Evolutionary conservation across 225 moss, liverwort and hornwort genomes (phyloP).

Genomic region (Antitrichia curtipendula): DNA sequence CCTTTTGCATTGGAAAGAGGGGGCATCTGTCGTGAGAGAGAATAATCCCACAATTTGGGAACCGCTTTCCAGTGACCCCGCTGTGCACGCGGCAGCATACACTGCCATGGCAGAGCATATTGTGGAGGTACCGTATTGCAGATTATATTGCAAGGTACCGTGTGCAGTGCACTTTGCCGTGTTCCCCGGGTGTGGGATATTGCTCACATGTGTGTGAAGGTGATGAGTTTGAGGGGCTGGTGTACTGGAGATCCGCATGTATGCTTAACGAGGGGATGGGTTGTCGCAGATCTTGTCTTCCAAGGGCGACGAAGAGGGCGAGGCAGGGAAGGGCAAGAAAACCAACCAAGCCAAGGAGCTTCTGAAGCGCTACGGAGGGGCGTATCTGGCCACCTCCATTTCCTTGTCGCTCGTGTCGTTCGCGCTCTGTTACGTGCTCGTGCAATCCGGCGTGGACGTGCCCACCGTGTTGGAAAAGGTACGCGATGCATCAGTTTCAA

Average conservation of each 20-base stretch:
- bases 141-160: neutral
- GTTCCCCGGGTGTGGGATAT: neutral
- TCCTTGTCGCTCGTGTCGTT: constrained; percentile 79
- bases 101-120: neutral
- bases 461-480: constrained; percentile 66
- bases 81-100: neutral
- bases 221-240: neutral
- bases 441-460: constrained; percentile 77
- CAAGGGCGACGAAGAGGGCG: constrained; percentile 30
- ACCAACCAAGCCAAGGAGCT: constrained; percentile 77
- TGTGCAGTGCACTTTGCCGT: neutral
- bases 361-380: constrained; percentile 78
- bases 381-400: constrained; percentile 87
- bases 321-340: constrained; percentile 24
- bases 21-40: neutral
- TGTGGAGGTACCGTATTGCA: neutral
- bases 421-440: constrained; percentile 69
- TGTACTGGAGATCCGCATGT: neutral
- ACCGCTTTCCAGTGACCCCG: neutral
- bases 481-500: neutral
- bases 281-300: constrained; percentile 59
- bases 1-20: neutral
- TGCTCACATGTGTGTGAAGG: neutral
- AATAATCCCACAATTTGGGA: neutral
- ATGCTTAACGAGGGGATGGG: neutral